Evolutionary conservation across 495 filamentous ascomycete genomes (phyloP).

Genomic region (Lepidopterella palustris): DNA sequence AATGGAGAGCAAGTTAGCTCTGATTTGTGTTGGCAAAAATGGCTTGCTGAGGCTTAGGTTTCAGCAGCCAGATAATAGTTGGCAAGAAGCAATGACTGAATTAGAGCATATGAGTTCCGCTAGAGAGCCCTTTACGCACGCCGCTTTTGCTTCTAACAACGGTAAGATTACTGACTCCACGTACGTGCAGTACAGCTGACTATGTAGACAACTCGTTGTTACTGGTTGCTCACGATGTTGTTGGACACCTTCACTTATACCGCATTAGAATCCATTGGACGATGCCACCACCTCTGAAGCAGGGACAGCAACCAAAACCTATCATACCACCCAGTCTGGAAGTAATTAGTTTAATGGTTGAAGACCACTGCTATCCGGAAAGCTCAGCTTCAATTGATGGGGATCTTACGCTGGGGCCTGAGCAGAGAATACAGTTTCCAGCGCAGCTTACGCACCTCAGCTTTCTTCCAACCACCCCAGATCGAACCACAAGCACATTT

Average conservation of each 20-base stretch:
- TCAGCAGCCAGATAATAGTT: slow-evolving; percentile 58
- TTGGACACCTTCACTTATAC: slow-evolving; percentile 32
- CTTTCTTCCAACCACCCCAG: slow-evolving; percentile 34
- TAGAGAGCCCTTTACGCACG: slow-evolving; percentile 71
- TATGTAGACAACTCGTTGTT: slow-evolving; percentile 32
- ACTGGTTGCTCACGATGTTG: slow-evolving; percentile 30
- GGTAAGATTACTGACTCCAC: slow-evolving; percentile 37
- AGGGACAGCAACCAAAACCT: slow-evolving; percentile 10
- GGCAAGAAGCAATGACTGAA: slow-evolving; percentile 60
- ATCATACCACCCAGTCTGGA: slow-evolving; percentile 21
- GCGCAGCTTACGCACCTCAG: slow-evolving; percentile 32
- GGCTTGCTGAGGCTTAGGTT: slow-evolving; percentile 65
- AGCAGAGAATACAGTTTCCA: slow-evolving; percentile 10
- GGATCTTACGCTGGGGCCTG: slow-evolving; percentile 3
- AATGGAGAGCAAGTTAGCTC: slow-evolving; percentile 53
- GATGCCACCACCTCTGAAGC: slow-evolving; percentile 13
- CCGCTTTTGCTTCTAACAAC: slow-evolving; percentile 67
- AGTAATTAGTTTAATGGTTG: slow-evolving; percentile 17
- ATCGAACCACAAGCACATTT: slow-evolving; percentile 36
- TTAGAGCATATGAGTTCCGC: slow-evolving; percentile 63
- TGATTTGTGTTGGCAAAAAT: slow-evolving; percentile 64
- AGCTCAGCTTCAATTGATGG: slow-evolving; percentile 7
- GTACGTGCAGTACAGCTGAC: not conserved
- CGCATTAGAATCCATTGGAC: slow-evolving; percentile 38
- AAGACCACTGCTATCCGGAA: slow-evolving; percentile 24